Base-by-base conservation (phyloP, 768 basidiomycete genomes). In the Pisolithus sp. region DNA sequence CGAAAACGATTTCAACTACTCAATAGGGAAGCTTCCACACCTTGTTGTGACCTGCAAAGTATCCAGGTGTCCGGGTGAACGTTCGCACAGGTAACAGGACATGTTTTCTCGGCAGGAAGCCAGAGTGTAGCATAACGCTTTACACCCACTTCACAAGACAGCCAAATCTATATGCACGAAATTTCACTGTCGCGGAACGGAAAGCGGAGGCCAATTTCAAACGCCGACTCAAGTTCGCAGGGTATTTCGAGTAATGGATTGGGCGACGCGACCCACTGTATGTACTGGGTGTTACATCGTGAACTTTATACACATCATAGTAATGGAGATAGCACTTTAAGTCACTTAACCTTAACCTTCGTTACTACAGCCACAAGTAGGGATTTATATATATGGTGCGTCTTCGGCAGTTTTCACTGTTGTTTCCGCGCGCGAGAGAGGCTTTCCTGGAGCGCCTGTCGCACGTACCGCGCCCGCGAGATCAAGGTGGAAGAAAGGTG, bases 401-500 rank as follows among this genome's bases (percentile, higher is more conserved):
- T 20, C 18, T 26, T 9, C 57, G 50, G 23, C 1, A 36, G 59
- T 59, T 26, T 46, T 51, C 3, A 53, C 50, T 23, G 28, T 13
- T 7, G 54, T 51, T 1, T 54, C 62, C 23, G 34, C 46, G 7
- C 46, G 44, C 13, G 43, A 56, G 20, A 54, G 28, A 6, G 28
- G 21, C 10, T 20, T 46, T 15, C 51, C 28, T 28, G 69, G 73
- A 56, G 65, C 67, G 61, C 89, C 86, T 5, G 86, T 89, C 12
- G 83, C 83, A 7, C 69, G 73, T 38, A 92, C 82, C 37, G 91
- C 91, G 2, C 76, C 74, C 30, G 75, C 68, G 36, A 97, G 71
- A 66, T 95, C 93, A 57, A 96, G 73, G 72, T 97, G 95, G 85
- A 97, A 95, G 76, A 83, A 90, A 8, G 89, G 89, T 7, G 87